Evolutionary conservation across 306 rosid species (phyloP).

Genomic region (Elaeagnus macrophylla): DNA sequence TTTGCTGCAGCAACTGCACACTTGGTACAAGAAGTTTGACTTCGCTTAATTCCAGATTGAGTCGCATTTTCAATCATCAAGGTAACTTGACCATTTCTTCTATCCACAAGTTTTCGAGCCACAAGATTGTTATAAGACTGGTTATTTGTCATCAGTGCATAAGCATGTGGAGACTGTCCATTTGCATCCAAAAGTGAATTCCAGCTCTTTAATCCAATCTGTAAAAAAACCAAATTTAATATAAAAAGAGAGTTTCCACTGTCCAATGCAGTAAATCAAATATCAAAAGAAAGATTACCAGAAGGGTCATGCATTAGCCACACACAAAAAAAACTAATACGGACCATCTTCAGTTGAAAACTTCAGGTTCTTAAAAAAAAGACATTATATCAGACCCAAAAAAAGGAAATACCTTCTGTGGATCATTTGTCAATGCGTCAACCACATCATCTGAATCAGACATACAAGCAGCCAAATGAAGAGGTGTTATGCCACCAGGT

Average conservation of each 20-base stretch:
- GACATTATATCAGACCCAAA: background rate
- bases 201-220: slow-evolving; percentile 86
- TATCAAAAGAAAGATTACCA: too few relatives aligned
- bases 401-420: slow-evolving; percentile 53
- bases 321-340: too few relatives aligned
- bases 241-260: too few relatives aligned
- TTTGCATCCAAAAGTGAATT: slow-evolving; percentile 55
- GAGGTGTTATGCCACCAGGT: slow-evolving; percentile 76
- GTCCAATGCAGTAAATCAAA: too few relatives aligned
- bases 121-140: slow-evolving; percentile 56
- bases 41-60: slow-evolving; percentile 19
- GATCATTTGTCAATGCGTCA: slow-evolving; percentile 73
- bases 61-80: slow-evolving; percentile 46
- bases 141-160: slow-evolving; percentile 71
- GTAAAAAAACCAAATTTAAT: background rate
- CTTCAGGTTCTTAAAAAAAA: background rate
- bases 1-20: slow-evolving; percentile 45
- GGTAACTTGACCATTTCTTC: slow-evolving; percentile 49
- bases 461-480: slow-evolving; percentile 84
- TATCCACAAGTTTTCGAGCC: slow-evolving; percentile 51
- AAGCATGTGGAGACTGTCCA: slow-evolving; percentile 62
- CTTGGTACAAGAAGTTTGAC: slow-evolving; percentile 49
- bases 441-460: slow-evolving; percentile 49
- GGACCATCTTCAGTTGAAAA: too few relatives aligned
- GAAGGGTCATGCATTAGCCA: too few relatives aligned